Conservation (phyloP, 306 rosid genomes). For the Carpinus fangiana region DNA sequence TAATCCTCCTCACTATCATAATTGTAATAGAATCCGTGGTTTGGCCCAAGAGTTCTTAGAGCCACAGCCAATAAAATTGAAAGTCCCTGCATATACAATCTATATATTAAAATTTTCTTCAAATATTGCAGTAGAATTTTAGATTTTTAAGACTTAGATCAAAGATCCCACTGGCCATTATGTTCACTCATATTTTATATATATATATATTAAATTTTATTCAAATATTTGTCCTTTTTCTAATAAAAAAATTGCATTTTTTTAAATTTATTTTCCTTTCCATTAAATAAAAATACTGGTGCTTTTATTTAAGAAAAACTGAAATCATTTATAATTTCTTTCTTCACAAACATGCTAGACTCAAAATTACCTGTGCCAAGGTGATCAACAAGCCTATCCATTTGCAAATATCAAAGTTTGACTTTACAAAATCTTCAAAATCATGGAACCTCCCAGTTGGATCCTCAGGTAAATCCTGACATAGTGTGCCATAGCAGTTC, state of each 20-base stretch:
- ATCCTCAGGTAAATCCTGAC: conserved; percentile 44
- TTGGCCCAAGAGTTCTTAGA: conserved; percentile 28
- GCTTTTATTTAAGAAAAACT: not conserved
- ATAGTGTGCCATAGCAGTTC: not conserved
- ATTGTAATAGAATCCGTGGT: conserved; percentile 11
- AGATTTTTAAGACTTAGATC: too few species aligned
- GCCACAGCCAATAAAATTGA: conserved; percentile 37
- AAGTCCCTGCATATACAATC: conserved; percentile 24
- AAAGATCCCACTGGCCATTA: too few species aligned
- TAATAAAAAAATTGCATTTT: too few species aligned
- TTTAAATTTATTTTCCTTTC: too few species aligned
- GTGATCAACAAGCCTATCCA: conserved; percentile 30
- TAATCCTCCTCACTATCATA: conserved; percentile 36
- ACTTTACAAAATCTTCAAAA: conserved; percentile 38
- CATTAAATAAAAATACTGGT: too few species aligned
- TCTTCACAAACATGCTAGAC: too few species aligned
- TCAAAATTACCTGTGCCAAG: conserved; percentile 38
- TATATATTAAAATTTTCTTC: too few species aligned
- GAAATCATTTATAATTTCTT: not conserved
- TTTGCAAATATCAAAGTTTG: conserved; percentile 33
- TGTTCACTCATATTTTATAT: too few species aligned
- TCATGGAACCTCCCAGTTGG: conserved; percentile 35
- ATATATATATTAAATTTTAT: too few species aligned
- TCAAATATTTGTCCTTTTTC: too few species aligned
- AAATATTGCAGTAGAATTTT: too few species aligned